Conservation (phyloP, 176 grass and related monocot species). For the Bothriochloa decipiens region DNA sequence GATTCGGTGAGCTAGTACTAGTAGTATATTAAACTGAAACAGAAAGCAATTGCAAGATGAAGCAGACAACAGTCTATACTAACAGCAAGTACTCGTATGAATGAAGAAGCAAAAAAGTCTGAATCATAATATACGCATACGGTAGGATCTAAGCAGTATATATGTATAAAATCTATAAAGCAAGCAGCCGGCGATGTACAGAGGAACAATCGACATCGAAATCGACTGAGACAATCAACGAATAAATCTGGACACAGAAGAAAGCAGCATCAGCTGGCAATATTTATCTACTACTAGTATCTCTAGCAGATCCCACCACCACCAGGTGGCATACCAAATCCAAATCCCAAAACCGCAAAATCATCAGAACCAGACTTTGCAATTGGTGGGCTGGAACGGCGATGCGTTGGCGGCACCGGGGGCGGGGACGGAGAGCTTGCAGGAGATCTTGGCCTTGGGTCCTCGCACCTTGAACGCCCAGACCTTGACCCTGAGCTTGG, state of each 20-base stretch:
- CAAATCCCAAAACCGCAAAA: too few relatives aligned
- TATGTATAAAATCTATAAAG: background rate
- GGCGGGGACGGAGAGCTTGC: conserved; percentile 44
- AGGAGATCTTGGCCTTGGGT: conserved; percentile 28
- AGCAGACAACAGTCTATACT: too few relatives aligned
- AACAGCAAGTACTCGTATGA: too few relatives aligned
- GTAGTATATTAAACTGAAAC: background rate
- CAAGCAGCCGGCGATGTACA: background rate
- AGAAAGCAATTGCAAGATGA: background rate
- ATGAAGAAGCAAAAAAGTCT: background rate
- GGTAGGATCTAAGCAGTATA: background rate
- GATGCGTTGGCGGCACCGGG: background rate
- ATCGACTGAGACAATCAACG: background rate
- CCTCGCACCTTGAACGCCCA: conserved; percentile 43
- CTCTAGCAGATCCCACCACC: background rate
- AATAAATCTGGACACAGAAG: background rate
- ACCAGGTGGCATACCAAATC: background rate
- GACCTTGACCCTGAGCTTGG: conserved; percentile 53
- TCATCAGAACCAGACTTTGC: conserved; percentile 55
- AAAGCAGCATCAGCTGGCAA: background rate
- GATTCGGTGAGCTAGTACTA: too few relatives aligned
- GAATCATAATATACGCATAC: background rate
- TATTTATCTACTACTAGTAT: background rate
- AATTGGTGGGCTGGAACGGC: conserved; percentile 29
- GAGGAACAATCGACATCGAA: background rate